A percentile compares a stretch with the other conserved stretches of the same genome.
These are phyloP conservation scores for Cyclotella baltica DNA, from an alignment of 108 stramenopile species.

Conservation along the genomic window DNA sequence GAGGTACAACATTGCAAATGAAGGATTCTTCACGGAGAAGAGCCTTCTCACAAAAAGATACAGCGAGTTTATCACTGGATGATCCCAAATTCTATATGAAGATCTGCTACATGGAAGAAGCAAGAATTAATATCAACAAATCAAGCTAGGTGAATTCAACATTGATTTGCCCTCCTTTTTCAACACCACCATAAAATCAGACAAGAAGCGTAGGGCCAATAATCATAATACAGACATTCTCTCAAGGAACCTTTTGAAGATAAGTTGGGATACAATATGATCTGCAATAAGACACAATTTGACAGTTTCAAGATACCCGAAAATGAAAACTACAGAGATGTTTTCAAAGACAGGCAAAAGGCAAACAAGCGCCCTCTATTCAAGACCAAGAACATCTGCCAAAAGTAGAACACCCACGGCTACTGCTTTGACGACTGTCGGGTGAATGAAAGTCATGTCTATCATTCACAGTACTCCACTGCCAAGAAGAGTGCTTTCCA, in stretches of 20 bases:
- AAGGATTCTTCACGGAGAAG: too few species aligned
- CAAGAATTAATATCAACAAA: neutral
- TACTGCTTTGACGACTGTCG: conserved; percentile 7
- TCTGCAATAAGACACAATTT: neutral
- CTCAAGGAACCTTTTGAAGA: too few species aligned
- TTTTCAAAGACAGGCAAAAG: neutral
- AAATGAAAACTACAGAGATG: neutral
- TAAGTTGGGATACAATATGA: too few species aligned
- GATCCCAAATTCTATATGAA: too few species aligned
- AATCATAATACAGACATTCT: too few species aligned
- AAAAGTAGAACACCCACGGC: neutral
- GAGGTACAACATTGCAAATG: too few species aligned
- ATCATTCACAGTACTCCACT: neutral
- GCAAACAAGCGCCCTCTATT: neutral
- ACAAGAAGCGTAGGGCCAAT: too few species aligned
- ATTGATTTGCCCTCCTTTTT: neutral
- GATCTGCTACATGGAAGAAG: neutral
- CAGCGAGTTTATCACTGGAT: too few species aligned
- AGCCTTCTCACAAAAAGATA: too few species aligned
- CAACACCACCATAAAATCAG: neutral
- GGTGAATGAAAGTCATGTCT: neutral
- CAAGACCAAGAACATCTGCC: neutral
- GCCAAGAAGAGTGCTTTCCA: neutral
- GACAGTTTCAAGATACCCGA: neutral
- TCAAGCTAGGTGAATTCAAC: too few species aligned